phyloP scores from a whole-genome alignment of 2,329 filamentous ascomycete species.

The Verticillium tricorpus region DNA sequence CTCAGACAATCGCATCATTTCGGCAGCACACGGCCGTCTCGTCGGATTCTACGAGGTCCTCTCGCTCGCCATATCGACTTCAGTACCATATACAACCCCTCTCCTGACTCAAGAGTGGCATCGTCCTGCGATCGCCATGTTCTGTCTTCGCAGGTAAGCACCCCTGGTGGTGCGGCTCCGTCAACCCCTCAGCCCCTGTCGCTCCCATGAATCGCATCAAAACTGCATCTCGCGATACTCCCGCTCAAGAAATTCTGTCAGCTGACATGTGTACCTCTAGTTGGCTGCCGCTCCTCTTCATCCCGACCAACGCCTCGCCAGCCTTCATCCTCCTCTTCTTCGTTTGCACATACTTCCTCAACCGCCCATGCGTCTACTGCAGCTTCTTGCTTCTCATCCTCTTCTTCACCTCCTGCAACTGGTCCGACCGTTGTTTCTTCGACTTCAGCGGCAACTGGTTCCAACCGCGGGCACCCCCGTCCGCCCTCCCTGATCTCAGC shows the following conservation, averaged over 20 bases:
- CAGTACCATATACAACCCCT: not conserved
- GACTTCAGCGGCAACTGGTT: conserved; percentile 94
- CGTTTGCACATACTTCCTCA: conserved; percentile 90
- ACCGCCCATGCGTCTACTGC: conserved; percentile 96
- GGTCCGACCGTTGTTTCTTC: conserved; percentile 88
- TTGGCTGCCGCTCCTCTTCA: conserved; percentile 84
- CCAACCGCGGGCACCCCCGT: conserved; percentile 60
- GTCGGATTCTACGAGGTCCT: not conserved
- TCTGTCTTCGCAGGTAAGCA: conserved; percentile 56
- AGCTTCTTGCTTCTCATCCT: conserved; percentile 92
- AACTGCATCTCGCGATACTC: not conserved
- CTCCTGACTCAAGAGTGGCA: not conserved
- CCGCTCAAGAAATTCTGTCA: not conserved
- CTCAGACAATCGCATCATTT: not conserved
- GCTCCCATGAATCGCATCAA: not conserved
- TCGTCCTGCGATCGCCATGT: conserved; percentile 39
- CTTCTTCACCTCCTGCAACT: conserved; percentile 86
- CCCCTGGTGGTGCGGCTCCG: not conserved
- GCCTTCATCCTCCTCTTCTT: conserved; percentile 87
- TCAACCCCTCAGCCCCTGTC: conserved; percentile 3
- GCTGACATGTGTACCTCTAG: conserved; percentile 33
- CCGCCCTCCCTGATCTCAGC: conserved; percentile 19
- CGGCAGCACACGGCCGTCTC: not conserved
- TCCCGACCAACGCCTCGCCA: conserved; percentile 79
- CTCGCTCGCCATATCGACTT: not conserved